phyloP scores from a whole-genome alignment of 108 stramenopile species.

The Craspedostauros australis region DNA sequence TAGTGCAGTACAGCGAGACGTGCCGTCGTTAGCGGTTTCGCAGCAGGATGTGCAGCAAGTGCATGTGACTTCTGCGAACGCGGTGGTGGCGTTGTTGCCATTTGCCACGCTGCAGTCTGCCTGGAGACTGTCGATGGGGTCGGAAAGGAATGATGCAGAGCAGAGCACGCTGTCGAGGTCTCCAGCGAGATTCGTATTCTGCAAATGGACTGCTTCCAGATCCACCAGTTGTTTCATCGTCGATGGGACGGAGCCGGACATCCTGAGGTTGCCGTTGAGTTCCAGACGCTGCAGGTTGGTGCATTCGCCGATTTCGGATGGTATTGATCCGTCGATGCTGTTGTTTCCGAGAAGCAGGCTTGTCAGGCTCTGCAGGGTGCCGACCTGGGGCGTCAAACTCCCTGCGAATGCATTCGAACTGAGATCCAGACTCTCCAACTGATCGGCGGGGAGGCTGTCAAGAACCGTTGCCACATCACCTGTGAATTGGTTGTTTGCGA shows the following conservation, averaged over 20 bases:
- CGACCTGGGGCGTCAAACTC: too few species aligned
- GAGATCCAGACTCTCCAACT: too few species aligned
- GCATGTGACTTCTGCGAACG: conserved; percentile 27
- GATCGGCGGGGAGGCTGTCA: too few species aligned
- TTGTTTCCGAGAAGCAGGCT: conserved; percentile 23
- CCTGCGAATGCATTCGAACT: too few species aligned
- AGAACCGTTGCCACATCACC: neutral
- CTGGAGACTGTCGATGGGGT: conserved; percentile 2
- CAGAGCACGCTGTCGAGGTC: conserved; percentile 14
- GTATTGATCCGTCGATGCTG: conserved; percentile 28
- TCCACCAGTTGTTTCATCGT: conserved; percentile 11
- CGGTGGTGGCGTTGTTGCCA: too few species aligned
- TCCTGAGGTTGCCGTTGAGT: conserved; percentile 14
- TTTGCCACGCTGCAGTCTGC: conserved; percentile 25
- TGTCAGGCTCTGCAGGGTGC: conserved; percentile 18
- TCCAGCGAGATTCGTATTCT: conserved; percentile 5
- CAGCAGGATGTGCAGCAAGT: conserved; percentile 39
- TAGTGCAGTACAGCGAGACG: too few species aligned
- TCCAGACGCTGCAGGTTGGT: conserved; percentile 15
- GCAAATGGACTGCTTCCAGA: conserved; percentile 17
- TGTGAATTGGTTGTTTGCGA: conserved; percentile 2
- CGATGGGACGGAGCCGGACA: conserved; percentile 28
- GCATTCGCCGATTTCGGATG: conserved; percentile 19
- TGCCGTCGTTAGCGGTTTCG: neutral
- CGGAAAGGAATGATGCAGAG: neutral